These are phyloP conservation scores for Trichoderma gamsii DNA, from an alignment of 495 filamentous ascomycete genomes.

Conservation along the genomic window DNA sequence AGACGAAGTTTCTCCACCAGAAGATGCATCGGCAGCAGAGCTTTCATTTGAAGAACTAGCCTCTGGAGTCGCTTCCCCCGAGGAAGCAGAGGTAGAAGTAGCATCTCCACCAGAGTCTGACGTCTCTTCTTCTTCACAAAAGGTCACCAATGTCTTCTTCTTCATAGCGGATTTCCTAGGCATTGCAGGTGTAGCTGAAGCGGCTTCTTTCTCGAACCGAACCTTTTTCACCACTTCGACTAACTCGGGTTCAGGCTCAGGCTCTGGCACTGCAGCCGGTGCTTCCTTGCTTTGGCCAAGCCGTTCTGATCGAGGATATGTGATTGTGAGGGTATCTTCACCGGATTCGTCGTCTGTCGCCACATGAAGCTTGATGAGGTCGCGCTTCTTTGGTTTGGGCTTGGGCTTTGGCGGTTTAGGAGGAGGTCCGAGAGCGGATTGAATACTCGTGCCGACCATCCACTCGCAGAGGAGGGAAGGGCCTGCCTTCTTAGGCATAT, in stretches of 20 bases:
- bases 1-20: slow-evolving; percentile 5
- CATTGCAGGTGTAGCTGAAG: not conserved
- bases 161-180: slow-evolving; percentile 24
- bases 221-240: slow-evolving; percentile 21
- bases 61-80: slow-evolving; percentile 13
- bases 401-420: not conserved
- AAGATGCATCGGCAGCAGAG: not conserved
- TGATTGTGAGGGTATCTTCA: slow-evolving; percentile 31
- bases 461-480: slow-evolving; percentile 32
- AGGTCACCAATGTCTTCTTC: slow-evolving; percentile 20
- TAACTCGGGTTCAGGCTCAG: not conserved
- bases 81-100: not conserved
- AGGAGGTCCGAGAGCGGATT: slow-evolving; percentile 13
- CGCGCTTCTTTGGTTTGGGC: slow-evolving; percentile 19
- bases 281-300: slow-evolving; percentile 17
- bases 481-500: slow-evolving; percentile 23
- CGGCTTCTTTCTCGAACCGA: slow-evolving; percentile 18
- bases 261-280: not conserved
- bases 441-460: slow-evolving; percentile 35
- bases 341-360: slow-evolving; percentile 35
- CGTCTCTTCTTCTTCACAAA: slow-evolving; percentile 11
- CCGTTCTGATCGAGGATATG: slow-evolving; percentile 26
- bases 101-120: slow-evolving; percentile 7
- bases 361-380: slow-evolving; percentile 28
- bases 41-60: not conserved